These are phyloP conservation scores for Yamadazyma takamatsuzukensis DNA, from an alignment of 805 yeast genomes.

Conservation along the genomic window DNA sequence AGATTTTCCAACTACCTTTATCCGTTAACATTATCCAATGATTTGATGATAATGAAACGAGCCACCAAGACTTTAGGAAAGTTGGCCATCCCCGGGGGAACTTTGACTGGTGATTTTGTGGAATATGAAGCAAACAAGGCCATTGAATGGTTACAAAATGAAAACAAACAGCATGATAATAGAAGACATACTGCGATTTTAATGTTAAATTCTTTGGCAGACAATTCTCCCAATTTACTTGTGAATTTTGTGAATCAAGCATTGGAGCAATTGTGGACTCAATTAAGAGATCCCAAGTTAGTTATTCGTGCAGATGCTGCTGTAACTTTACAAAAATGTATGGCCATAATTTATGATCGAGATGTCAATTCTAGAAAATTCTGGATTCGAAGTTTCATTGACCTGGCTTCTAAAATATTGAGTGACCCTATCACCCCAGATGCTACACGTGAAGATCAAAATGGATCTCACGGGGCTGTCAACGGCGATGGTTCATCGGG, in stretches of 20 bases:
- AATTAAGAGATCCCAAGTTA: constrained; percentile 73
- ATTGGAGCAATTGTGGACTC: constrained; percentile 82
- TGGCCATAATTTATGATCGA: constrained; percentile 74
- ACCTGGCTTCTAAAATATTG: constrained; percentile 62
- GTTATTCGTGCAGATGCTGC: constrained; percentile 83
- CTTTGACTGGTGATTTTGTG: constrained; percentile 86
- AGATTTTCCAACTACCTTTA: constrained; percentile 87
- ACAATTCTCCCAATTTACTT: constrained; percentile 79
- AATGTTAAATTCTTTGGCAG: constrained; percentile 77
- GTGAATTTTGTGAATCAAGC: constrained; percentile 76
- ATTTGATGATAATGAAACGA: constrained; percentile 76
- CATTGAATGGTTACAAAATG: constrained; percentile 87
- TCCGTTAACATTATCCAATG: constrained; percentile 75
- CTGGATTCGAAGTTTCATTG: constrained; percentile 72
- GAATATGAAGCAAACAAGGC: constrained; percentile 88
- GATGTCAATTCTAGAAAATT: constrained; percentile 65
- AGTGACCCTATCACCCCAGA: constrained; percentile 21
- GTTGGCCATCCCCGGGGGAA: constrained; percentile 84
- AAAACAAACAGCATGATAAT: constrained; percentile 65
- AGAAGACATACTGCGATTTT: constrained; percentile 90
- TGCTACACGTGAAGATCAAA: constrained; percentile 8
- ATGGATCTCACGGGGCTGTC: constrained; percentile 3
- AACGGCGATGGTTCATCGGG: background rate
- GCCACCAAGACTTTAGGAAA: constrained; percentile 89
- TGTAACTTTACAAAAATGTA: constrained; percentile 68